Percentiles rank a stretch among this genome's conserved stretches.
phyloP scores from a whole-genome alignment of 2,329 filamentous ascomycete genomes.

The Purpureocillium takamizusanense region DNA sequence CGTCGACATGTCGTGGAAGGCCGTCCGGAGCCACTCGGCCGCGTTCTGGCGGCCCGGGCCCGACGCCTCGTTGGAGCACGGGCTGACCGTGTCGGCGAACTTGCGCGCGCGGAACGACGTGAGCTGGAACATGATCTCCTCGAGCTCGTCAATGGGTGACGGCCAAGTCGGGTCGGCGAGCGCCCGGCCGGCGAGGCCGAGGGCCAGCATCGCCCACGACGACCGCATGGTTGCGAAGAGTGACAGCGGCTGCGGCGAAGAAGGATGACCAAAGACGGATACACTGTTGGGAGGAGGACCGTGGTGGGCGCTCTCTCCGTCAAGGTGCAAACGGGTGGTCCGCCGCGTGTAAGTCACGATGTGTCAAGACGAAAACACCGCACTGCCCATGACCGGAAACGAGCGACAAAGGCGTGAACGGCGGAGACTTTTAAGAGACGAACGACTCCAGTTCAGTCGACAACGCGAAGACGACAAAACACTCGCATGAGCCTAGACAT shows the following conservation, averaged over 20 bases:
- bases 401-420: not conserved
- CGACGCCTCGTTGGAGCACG: constrained; percentile 43
- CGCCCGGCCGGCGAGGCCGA: constrained; percentile 23
- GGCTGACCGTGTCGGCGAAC: constrained; percentile 47
- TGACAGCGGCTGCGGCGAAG: not conserved
- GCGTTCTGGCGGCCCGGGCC: constrained; percentile 48
- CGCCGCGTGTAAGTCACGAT: no score
- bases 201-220: constrained; percentile 18
- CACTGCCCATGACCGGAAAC: no score
- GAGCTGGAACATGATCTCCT: constrained; percentile 55
- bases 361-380: no score
- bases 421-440: not conserved
- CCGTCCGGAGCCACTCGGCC: constrained; percentile 52
- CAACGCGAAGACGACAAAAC: not conserved
- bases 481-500: no score
- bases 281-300: no score
- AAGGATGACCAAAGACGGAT: no score
- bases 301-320: no score
- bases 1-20: constrained; percentile 54
- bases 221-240: constrained; percentile 10
- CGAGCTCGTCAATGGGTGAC: constrained; percentile 48
- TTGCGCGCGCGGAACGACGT: constrained; percentile 43
- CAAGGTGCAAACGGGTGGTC: no score
- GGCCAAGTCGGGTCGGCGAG: constrained; percentile 51
- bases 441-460: not conserved